A percentile compares a stretch with the other conserved stretches of the same genome.
Conservation (phyloP, 2,329 filamentous ascomycete genomes). For the Aspergillus phoenicis region DNA sequence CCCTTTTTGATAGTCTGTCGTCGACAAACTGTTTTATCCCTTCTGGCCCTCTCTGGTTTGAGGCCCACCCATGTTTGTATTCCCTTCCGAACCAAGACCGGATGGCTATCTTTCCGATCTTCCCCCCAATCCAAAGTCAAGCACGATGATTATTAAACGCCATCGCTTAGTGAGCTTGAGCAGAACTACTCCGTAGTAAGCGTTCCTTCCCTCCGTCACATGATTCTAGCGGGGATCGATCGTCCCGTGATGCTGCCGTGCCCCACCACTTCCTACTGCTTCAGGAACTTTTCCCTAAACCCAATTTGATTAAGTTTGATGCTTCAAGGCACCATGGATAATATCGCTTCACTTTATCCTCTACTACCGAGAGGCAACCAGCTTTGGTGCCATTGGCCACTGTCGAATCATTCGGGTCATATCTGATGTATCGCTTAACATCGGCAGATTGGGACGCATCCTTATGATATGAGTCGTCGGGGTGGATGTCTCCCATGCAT, state of each 20-base stretch:
- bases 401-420: background rate
- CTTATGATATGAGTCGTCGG: background rate
- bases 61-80: background rate
- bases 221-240: constrained; percentile 1
- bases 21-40: background rate
- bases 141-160: too few relatives aligned
- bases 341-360: background rate
- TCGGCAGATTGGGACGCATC: background rate
- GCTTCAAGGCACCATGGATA: background rate
- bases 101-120: background rate
- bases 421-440: background rate
- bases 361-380: background rate
- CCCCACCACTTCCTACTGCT: constrained; percentile 2
- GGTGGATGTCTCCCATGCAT: background rate
- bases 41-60: background rate
- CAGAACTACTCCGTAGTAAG: background rate
- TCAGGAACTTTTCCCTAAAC: background rate
- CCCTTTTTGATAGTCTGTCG: background rate
- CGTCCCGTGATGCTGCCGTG: constrained; percentile 4
- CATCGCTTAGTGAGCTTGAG: too few relatives aligned
- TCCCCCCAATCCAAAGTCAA: background rate
- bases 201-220: background rate
- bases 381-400: background rate
- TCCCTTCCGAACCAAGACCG: background rate
- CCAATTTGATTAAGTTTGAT: background rate